Base-by-base conservation (phyloP, 2,329 filamentous ascomycete species). In the Aspergillus spinulosporus region DNA sequence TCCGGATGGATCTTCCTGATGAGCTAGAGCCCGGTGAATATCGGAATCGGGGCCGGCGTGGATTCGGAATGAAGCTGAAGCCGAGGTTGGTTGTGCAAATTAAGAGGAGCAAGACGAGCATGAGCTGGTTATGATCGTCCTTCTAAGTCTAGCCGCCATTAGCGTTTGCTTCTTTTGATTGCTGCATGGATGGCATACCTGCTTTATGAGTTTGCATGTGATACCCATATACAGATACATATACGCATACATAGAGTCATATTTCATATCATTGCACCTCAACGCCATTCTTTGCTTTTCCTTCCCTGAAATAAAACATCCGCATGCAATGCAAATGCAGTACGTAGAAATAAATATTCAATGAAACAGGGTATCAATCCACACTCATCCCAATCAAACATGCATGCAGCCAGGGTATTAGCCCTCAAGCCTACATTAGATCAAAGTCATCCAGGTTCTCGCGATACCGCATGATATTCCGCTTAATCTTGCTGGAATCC, bases 371-470 rank as follows among this genome's bases (percentile, higher is more conserved):
- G 59, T 61, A 61, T 60, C 47, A 49, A 49, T 14, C 28, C 46
- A 26, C 32, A 28, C 9, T 15, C 14, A 36, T 42, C 21, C 36
- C 32, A 15, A 15, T 8, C 32, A 11, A 3, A 40, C 29, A 26
- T 31, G 15, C 26, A 34, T 39, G 28, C 9, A 47, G 11, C 31
- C 34, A 54, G 40, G 29, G 40, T 32, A 46, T 45, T 12, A 5
- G 12, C n/a, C 21, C 42, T 21, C 42, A 7, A 44, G 4, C 21
- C 84, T 74, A 94, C 67, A 96, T 78, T 70, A 97, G 78, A 78
- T 97, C 93, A 70, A 96, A 97, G 76, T 97, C 93, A 76, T 97
- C 93, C 76, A 97, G 76, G 80, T 96, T 90, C 75, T 97, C 92
- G 66, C 91, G 86, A 73, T 97, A 97, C 76, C 90, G 90, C 84